Evolutionary conservation across 768 basidiomycete genomes (phyloP), one percentile per base, ranked within the genome.

Genomic region (Hypsizygus marmoreus): DNA sequence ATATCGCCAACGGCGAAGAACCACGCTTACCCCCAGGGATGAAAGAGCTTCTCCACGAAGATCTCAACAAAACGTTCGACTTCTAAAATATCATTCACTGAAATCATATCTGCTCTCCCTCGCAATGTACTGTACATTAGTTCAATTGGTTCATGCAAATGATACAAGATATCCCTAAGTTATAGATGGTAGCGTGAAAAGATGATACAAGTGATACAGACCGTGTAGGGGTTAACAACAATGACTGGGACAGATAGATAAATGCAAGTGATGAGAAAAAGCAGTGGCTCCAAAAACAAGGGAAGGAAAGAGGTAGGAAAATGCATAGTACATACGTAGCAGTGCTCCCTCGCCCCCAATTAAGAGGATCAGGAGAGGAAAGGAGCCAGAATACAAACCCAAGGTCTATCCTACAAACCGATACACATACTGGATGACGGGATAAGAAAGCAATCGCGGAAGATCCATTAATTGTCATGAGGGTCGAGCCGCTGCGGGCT

Each of bases 11-110:
- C 17, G 63, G 71, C 12, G 73, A 73, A 0, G 75, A 89, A 53
- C 92, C 95, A 0, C 69, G 81, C 4, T 74, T 99, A 25, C 95
- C 95, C 1, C 81, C 83, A 0, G 95, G 95, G 4, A 99, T 99
- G 95, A 80, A 79, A 41, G 76, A 89, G 57, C 82, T 91, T 35
- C 73, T 98, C 17, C 74, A 88, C 50, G 83, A 90, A 53, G 94
- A 98, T 62, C 75, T 97, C 49, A 81, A 97, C 65, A 86, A 88
- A 60, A 76, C 80, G 6, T 94, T 97, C 56, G 91, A 94, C 36
- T 85, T 91, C 61, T 88, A 68, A 73, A 23, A 24, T 7, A 13
- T 6, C 10, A 37, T 4, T 19, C 6, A 14, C 20, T 11, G 42
- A 11, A 24, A 28, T 40, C 25, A 25, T 12, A 26, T 5, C 24